Conservation (phyloP, 202 grass and related monocot species). For the Setaria viridis region DNA sequence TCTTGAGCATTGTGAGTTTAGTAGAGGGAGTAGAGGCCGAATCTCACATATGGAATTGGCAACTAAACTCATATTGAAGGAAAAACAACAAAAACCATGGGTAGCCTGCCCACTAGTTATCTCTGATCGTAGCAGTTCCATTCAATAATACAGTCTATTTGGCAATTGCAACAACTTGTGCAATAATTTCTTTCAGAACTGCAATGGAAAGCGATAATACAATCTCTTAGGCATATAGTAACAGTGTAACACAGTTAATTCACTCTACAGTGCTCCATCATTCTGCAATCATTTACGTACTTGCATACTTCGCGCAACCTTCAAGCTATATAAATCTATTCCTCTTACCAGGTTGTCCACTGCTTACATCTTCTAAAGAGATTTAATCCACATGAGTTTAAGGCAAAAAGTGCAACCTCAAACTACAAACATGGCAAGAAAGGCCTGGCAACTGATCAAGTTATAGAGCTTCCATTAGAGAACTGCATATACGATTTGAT, state of each 20-base stretch:
- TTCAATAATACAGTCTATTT: background rate
- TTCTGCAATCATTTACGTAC: background rate
- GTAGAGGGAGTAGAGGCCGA: too few species aligned
- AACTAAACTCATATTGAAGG: background rate
- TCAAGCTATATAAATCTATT: background rate
- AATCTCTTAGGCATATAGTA: background rate
- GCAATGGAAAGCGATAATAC: background rate
- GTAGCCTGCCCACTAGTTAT: background rate
- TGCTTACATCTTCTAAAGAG: slow-evolving; percentile 80
- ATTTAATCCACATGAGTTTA: slow-evolving; percentile 82
- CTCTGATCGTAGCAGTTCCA: background rate
- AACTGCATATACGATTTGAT: slow-evolving; percentile 89
- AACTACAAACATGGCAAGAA: slow-evolving; percentile 66
- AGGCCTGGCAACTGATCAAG: slow-evolving; percentile 72
- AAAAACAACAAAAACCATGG: background rate
- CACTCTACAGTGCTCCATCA: background rate
- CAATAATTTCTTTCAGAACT: background rate
- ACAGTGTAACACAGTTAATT: background rate
- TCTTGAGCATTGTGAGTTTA: too few species aligned
- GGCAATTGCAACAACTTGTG: background rate
- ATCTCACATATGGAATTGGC: too few species aligned
- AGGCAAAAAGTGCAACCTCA: slow-evolving; percentile 52
- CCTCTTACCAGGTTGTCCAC: slow-evolving; percentile 63
- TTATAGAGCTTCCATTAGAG: slow-evolving; percentile 86
- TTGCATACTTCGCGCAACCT: slow-evolving; percentile 5